phyloP scores from a whole-genome alignment of 148 eudicot genomes.

The Agrostemma githago region DNA sequence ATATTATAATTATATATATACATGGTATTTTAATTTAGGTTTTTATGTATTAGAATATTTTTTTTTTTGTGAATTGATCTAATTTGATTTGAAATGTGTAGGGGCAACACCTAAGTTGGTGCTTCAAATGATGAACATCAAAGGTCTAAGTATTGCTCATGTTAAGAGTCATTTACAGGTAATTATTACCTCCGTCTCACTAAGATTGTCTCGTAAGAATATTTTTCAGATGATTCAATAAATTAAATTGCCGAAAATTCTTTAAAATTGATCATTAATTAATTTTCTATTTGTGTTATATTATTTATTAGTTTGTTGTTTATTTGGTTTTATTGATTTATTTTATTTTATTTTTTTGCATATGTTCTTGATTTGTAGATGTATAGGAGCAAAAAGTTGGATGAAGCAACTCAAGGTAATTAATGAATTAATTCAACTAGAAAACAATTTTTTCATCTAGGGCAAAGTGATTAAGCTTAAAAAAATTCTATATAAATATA shows the following conservation, averaged over 20 bases:
- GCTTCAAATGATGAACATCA: slow-evolving; percentile 86
- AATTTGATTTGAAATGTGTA: slow-evolving; percentile 27
- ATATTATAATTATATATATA: not conserved
- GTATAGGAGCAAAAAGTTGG: slow-evolving; percentile 86
- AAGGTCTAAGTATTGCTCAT: slow-evolving; percentile 93
- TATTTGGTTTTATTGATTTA: not conserved
- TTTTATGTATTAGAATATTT: not conserved
- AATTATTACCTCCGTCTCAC: not conserved
- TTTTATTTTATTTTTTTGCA: not conserved
- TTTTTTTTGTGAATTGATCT: not conserved
- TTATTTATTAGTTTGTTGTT: not conserved
- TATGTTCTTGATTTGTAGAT: slow-evolving; percentile 39
- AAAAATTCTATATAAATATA: not conserved
- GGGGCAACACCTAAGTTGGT: slow-evolving; percentile 94
- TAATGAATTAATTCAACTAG: slow-evolving; percentile 14
- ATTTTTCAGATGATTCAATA: not conserved
- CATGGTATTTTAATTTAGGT: not conserved
- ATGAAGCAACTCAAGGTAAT: slow-evolving; percentile 74
- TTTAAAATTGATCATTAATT: not conserved
- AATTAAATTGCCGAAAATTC: not conserved
- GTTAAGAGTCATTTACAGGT: slow-evolving; percentile 98
- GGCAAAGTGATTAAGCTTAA: slow-evolving; percentile 18
- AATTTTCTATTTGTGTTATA: not conserved
- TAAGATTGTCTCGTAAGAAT: no score
- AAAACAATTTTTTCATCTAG: not conserved